These are phyloP conservation scores for Jatropha podagrica DNA, from an alignment of 441 rosid genomes.

Conservation along the genomic window DNA sequence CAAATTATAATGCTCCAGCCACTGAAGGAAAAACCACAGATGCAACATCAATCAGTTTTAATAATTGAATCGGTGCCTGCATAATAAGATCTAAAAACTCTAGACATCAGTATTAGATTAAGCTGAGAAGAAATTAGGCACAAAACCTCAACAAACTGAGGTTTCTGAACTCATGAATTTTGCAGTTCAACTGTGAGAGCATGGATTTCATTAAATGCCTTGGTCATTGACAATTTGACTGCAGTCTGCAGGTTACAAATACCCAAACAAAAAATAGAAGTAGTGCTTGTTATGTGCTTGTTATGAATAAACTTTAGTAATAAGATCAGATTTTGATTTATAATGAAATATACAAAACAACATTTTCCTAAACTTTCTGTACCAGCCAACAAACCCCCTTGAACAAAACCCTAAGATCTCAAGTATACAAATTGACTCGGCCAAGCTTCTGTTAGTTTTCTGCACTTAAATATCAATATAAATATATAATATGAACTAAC, in stretches of 20 bases:
- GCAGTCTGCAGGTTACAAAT: not conserved
- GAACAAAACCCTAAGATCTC: not conserved
- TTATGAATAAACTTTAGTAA: not conserved
- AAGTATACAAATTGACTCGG: not conserved
- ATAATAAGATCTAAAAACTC: not conserved
- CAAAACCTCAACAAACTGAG: not conserved
- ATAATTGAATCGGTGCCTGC: not conserved
- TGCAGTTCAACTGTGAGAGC: not conserved
- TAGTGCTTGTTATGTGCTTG: not conserved
- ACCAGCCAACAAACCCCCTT: not conserved
- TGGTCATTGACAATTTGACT: not conserved
- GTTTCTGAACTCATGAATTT: not conserved
- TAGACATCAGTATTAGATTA: constrained; percentile 7
- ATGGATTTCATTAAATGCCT: not conserved
- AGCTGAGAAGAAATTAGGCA: not conserved
- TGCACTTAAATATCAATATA: not conserved
- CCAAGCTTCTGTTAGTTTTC: not conserved
- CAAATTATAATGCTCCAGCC: not conserved
- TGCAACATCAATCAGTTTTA: not conserved
- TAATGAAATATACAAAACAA: not conserved
- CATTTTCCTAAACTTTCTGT: not conserved
- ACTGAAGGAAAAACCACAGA: not conserved
- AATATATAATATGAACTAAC: too few relatives aligned
- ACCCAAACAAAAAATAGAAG: not conserved
- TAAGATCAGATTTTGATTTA: not conserved